Evolutionary conservation across 441 rosid species (phyloP).

Genomic region (Erodium texanum): DNA sequence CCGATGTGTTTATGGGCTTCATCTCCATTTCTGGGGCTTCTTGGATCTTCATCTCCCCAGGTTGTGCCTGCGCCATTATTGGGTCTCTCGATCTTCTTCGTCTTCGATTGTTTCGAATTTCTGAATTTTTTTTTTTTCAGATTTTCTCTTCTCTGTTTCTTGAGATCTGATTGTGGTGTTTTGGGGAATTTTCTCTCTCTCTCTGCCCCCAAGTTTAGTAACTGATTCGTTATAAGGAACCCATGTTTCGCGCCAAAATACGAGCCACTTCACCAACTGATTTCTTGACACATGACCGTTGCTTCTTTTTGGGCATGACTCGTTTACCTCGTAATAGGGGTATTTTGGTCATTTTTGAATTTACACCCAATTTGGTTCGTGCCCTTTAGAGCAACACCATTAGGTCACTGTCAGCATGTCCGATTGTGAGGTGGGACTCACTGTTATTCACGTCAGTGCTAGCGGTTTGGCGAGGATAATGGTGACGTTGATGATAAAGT

Average conservation of each 20-base stretch:
- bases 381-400: too few species aligned
- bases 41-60: conserved; percentile 26
- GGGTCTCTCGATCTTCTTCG: neutral
- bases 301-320: conserved; percentile 31
- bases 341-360: too few species aligned
- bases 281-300: conserved; percentile 25
- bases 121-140: too few species aligned
- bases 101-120: too few species aligned
- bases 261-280: neutral
- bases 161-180: neutral
- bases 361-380: too few species aligned
- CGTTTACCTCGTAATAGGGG: neutral
- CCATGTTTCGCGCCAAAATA: conserved; percentile 56
- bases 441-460: too few species aligned
- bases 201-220: conserved; percentile 32
- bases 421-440: too few species aligned
- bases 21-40: conserved; percentile 8
- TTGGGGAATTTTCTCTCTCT: conserved; percentile 12
- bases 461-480: too few species aligned
- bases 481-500: too few species aligned
- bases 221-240: conserved; percentile 40
- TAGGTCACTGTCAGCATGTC: too few species aligned
- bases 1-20: neutral
- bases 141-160: neutral
- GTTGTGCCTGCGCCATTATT: conserved; percentile 58